Conservation (phyloP, 805 yeast genomes). For the Ogataea methylovora region DNA sequence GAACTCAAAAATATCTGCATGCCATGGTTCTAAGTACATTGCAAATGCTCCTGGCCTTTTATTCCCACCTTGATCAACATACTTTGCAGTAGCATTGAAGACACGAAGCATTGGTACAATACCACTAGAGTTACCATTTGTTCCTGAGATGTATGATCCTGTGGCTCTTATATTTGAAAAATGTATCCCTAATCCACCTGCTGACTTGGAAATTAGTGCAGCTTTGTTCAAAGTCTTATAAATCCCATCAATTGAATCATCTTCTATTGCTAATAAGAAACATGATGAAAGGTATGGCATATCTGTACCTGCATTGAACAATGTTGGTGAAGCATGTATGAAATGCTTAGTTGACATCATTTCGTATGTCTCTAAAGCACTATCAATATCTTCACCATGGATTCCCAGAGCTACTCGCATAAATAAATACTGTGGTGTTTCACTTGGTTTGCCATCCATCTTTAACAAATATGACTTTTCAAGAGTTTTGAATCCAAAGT, state of each 20-base stretch:
- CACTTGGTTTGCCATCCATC: conserved; percentile 60
- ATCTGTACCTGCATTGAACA: conserved; percentile 90
- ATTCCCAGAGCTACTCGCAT: conserved; percentile 92
- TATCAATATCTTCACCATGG: conserved; percentile 60
- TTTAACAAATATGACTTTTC: conserved; percentile 78
- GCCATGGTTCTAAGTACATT: conserved; percentile 95
- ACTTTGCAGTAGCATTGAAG: conserved; percentile 91
- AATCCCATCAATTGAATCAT: conserved; percentile 93
- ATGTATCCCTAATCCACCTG: conserved; percentile 94
- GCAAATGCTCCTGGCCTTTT: conserved; percentile 98
- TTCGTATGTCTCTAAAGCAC: conserved; percentile 75
- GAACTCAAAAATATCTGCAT: conserved; percentile 81
- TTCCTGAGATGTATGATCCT: conserved; percentile 85
- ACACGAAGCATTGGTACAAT: conserved; percentile 95
- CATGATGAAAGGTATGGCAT: conserved; percentile 85
- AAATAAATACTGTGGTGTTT: conserved; percentile 85
- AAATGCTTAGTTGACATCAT: conserved; percentile 82
- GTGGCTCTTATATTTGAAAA: conserved; percentile 79
- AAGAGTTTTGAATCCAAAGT: conserved; percentile 88
- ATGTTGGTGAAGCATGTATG: conserved; percentile 93
- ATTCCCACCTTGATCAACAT: conserved; percentile 98
- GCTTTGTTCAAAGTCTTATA: conserved; percentile 82
- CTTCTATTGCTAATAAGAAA: conserved; percentile 84
- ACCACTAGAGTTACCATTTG: conserved; percentile 91
- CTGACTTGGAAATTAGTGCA: conserved; percentile 86